Conservation (phyloP, 73 alveolate species). For the Tetrahymena borealis region DNA sequence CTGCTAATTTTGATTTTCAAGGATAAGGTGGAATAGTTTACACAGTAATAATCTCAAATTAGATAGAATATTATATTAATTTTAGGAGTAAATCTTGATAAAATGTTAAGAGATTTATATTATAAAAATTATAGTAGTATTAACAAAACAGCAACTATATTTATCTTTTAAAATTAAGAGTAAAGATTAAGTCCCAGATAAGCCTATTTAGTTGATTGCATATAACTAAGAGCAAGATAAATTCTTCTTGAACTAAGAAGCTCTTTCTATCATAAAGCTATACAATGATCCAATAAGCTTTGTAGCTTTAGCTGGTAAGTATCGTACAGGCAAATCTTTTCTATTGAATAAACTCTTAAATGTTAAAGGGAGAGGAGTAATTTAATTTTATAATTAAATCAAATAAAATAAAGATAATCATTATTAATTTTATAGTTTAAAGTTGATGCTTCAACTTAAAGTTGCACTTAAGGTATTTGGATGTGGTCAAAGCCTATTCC, state of each 20-base stretch:
- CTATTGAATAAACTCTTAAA: conserved; percentile 76
- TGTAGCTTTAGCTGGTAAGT: conserved; percentile 92
- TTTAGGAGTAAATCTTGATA: too few species aligned
- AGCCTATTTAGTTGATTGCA: neutral
- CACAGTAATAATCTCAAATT: neutral
- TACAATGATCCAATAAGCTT: conserved; percentile 66
- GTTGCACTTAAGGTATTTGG: conserved; percentile 97
- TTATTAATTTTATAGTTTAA: conserved; percentile 28
- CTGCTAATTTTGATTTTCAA: neutral
- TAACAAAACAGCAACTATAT: too few species aligned
- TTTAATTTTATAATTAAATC: neutral
- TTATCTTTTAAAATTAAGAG: neutral
- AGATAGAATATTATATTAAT: too few species aligned
- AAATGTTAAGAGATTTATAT: too few species aligned
- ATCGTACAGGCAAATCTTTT: conserved; percentile 94
- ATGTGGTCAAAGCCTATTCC: conserved; percentile 85
- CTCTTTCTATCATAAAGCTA: neutral
- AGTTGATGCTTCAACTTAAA: conserved; percentile 79
- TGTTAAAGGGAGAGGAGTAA: conserved; percentile 65
- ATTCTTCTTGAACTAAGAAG: neutral
- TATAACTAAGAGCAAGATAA: neutral
- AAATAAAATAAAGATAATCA: neutral
- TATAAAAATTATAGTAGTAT: too few species aligned
- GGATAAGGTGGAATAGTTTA: neutral
- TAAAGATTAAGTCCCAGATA: neutral